A percentile compares a stretch with the other conserved stretches of the same genome.
These are phyloP conservation scores for Ganoderma multipileum DNA, from an alignment of 1,284 basidiomycete species.

Conservation along the genomic window DNA sequence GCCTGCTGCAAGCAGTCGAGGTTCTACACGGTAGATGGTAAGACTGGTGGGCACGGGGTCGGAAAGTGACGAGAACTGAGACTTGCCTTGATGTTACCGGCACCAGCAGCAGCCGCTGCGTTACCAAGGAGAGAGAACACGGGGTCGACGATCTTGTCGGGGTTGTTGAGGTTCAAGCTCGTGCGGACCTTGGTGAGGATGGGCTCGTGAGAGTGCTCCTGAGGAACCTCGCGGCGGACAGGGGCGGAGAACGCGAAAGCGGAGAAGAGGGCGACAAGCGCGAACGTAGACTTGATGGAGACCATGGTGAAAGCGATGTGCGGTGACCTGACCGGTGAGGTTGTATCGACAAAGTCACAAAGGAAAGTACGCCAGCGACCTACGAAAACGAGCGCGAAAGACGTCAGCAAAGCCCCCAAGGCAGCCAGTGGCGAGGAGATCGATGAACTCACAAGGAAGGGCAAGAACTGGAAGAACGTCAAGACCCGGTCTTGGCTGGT, in stretches of 20 bases:
- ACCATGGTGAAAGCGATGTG: conserved; percentile 47
- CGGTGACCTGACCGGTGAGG: conserved; percentile 28
- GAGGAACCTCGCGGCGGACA: conserved; percentile 68
- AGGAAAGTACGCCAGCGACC: conserved; percentile 40
- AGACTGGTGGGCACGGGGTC: not conserved
- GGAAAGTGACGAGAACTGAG: not conserved
- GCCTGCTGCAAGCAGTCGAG: conserved; percentile 71
- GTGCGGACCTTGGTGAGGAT: conserved; percentile 58
- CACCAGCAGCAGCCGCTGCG: conserved; percentile 62
- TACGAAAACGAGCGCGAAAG: conserved; percentile 5
- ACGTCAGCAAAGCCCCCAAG: not conserved
- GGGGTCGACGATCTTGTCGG: conserved; percentile 63
- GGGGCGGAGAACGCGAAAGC: conserved; percentile 50
- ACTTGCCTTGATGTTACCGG: conserved; percentile 59
- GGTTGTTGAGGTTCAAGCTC: conserved; percentile 62
- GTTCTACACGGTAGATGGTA: conserved; percentile 45
- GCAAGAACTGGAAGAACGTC: conserved; percentile 41
- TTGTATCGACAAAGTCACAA: conserved; percentile 33
- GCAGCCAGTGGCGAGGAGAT: not conserved
- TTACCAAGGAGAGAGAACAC: conserved; percentile 72
- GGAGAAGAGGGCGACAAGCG: conserved; percentile 44
- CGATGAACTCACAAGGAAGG: conserved; percentile 26
- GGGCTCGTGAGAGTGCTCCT: conserved; percentile 72
- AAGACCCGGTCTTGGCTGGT: conserved; percentile 64
- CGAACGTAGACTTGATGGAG: conserved; percentile 48